phyloP scores from a whole-genome alignment of 345 rosid species.

The Camelina hispida region DNA sequence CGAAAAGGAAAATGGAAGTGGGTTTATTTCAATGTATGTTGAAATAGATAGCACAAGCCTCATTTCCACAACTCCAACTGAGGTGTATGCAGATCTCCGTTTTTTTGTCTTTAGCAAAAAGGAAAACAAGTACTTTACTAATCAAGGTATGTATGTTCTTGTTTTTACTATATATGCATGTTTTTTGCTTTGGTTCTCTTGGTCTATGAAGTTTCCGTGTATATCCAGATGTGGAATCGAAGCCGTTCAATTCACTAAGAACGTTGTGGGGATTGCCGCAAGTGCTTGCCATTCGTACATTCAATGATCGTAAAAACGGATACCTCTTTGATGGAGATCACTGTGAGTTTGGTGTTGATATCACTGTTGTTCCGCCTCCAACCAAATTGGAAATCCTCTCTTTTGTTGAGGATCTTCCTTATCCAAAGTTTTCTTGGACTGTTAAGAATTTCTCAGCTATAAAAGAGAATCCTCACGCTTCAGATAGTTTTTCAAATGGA shows the following conservation, averaged over 20 bases:
- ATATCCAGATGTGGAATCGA: background rate
- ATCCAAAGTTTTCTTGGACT: background rate
- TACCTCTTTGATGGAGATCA: slow-evolving; percentile 27
- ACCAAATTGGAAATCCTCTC: slow-evolving; percentile 18
- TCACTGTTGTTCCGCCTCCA: slow-evolving; percentile 2
- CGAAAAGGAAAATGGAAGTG: background rate
- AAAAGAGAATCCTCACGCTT: background rate
- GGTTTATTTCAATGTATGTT: slow-evolving; percentile 28
- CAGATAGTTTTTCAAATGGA: background rate
- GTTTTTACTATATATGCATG: background rate
- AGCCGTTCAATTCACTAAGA: slow-evolving; percentile 6
- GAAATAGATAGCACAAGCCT: slow-evolving; percentile 13
- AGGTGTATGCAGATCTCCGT: slow-evolving; percentile 10
- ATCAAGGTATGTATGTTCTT: slow-evolving; percentile 17
- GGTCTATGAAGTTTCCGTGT: background rate
- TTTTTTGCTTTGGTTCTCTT: background rate
- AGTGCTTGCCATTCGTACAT: slow-evolving; percentile 12
- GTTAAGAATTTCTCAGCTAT: background rate
- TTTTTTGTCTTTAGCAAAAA: slow-evolving; percentile 20
- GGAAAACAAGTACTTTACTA: slow-evolving; percentile 23
- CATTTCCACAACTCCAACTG: background rate
- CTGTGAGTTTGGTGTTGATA: slow-evolving; percentile 35
- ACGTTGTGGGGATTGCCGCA: background rate
- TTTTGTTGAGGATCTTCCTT: background rate
- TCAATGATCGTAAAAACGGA: slow-evolving; percentile 1